A percentile compares a stretch with the other conserved stretches of the same genome.
phyloP scores from a whole-genome alignment of 306 rosid species.

The Geum urbanum region DNA sequence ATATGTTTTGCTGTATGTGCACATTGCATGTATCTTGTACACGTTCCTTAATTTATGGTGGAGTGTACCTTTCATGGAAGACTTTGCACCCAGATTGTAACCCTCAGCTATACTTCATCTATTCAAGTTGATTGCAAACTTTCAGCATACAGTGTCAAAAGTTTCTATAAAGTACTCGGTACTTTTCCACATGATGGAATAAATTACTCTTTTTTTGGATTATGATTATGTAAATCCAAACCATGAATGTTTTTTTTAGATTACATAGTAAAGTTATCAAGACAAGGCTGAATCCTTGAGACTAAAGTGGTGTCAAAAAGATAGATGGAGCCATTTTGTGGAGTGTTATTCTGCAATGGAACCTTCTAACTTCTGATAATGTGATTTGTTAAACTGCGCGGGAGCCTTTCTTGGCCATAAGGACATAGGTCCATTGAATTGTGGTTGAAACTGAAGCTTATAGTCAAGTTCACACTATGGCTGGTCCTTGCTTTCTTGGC shows the following conservation, averaged over 20 bases:
- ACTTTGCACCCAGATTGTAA: background rate
- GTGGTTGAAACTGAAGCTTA: background rate
- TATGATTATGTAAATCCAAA: background rate
- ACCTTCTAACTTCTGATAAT: background rate
- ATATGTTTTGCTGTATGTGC: background rate
- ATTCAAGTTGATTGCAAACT: conserved; percentile 16
- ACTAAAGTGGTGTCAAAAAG: too few species aligned
- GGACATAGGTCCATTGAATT: background rate
- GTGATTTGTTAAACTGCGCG: background rate
- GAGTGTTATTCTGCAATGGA: background rate
- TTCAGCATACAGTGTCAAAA: conserved; percentile 6
- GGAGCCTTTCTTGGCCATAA: background rate
- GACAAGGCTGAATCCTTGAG: too few species aligned
- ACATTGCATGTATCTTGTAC: too few species aligned
- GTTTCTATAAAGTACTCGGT: background rate
- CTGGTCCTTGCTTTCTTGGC: too few species aligned
- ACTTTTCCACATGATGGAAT: background rate
- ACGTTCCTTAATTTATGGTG: background rate
- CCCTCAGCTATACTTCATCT: background rate
- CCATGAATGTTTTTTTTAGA: background rate
- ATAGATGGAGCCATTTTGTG: background rate
- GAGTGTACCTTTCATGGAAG: background rate
- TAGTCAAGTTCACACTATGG: background rate
- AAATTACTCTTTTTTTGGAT: background rate
- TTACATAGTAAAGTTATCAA: too few species aligned